Percentiles rank a stretch among this genome's conserved stretches.
Conservation (phyloP, 441 rosid species). For the Populus hybrid region DNA sequence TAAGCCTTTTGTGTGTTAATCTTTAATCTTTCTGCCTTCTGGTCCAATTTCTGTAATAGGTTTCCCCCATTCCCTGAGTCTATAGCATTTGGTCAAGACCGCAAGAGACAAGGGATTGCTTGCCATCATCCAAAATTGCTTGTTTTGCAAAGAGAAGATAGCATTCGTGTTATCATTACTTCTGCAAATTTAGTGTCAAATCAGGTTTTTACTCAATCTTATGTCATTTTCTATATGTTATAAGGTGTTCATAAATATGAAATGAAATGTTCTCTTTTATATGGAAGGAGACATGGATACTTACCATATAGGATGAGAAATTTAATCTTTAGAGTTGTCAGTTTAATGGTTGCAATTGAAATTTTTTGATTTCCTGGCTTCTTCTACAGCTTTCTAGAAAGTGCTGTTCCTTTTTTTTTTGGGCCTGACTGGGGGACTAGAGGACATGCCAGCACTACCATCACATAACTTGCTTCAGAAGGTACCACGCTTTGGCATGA, state of each 20-base stretch:
- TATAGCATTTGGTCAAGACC: slow-evolving; percentile 84
- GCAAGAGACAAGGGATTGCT: slow-evolving; percentile 76
- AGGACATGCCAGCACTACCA: not conserved
- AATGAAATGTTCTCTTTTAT: not conserved
- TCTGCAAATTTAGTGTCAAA: slow-evolving; percentile 84
- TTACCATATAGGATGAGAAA: not conserved
- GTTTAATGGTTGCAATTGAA: not conserved
- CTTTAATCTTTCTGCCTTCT: slow-evolving; percentile 12
- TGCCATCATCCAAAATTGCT: slow-evolving; percentile 95
- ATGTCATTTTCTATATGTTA: slow-evolving; percentile 9
- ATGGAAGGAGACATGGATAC: not conserved
- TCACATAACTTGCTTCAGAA: not conserved
- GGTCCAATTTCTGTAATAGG: slow-evolving; percentile 38
- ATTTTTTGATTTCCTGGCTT: not conserved
- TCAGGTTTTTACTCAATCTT: slow-evolving; percentile 51
- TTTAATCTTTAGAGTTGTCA: not conserved
- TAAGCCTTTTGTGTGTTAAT: not conserved
- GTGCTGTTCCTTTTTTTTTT: not conserved
- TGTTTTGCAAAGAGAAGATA: slow-evolving; percentile 76
- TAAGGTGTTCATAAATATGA: not conserved
- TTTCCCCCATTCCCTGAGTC: slow-evolving; percentile 83
- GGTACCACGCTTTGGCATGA: not conserved
- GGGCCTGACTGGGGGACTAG: not conserved
- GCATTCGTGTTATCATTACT: slow-evolving; percentile 66
- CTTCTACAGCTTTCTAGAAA: not conserved